Evolutionary conservation across 2,329 filamentous ascomycete species (phyloP).

Genomic region (Aspergillus novofumigatus): DNA sequence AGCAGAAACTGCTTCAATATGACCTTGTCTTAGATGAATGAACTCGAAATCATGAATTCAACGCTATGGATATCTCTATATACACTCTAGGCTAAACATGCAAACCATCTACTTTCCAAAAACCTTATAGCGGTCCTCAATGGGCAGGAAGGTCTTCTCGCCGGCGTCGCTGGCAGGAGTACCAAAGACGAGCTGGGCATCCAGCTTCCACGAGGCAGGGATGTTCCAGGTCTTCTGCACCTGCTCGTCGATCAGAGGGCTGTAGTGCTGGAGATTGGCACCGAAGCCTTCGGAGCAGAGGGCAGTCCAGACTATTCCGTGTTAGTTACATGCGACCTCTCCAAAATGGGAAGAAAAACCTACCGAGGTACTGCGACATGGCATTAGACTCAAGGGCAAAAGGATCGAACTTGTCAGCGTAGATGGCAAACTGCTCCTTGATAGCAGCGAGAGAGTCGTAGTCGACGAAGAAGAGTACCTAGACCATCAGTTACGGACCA

Average conservation of each 20-base stretch:
- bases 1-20: too few relatives aligned
- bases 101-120: slow-evolving; percentile 26
- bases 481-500: neutral
- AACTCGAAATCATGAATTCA: neutral
- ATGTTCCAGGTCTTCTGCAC: slow-evolving; percentile 65
- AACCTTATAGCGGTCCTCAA: slow-evolving; percentile 33
- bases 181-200: slow-evolving; percentile 81
- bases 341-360: slow-evolving; percentile 1
- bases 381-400: slow-evolving; percentile 72
- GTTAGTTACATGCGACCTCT: slow-evolving; percentile 2
- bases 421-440: slow-evolving; percentile 59
- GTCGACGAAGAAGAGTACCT: slow-evolving; percentile 80
- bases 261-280: slow-evolving; percentile 89
- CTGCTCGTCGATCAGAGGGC: slow-evolving; percentile 73
- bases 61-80: neutral
- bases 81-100: neutral
- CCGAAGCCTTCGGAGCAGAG: slow-evolving; percentile 79
- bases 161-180: slow-evolving; percentile 17
- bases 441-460: slow-evolving; percentile 59
- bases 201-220: slow-evolving; percentile 68
- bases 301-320: slow-evolving; percentile 61
- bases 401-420: slow-evolving; percentile 73
- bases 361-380: slow-evolving; percentile 68
- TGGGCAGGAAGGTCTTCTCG: slow-evolving; percentile 26
- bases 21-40: too few relatives aligned